phyloP scores from a whole-genome alignment of 2,329 filamentous ascomycete genomes.

The Coleophoma cylindrospora region DNA sequence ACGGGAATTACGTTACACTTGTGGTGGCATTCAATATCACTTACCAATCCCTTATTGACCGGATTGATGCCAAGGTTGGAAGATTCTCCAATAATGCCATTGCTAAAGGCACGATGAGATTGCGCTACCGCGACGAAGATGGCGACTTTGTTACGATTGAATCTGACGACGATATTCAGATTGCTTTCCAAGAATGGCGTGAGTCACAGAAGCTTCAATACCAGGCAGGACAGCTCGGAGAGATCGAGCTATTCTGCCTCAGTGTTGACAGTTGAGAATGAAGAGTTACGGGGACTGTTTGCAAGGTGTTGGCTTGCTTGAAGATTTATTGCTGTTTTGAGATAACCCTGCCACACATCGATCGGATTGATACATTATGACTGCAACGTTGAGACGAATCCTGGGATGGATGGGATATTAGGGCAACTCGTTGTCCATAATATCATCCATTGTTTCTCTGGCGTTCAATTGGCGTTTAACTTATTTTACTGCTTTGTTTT shows the following conservation, averaged over 20 bases:
- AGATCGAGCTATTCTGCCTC: slow-evolving; percentile 84
- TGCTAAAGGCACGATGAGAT: slow-evolving; percentile 72
- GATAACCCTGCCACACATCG: slow-evolving; percentile 10
- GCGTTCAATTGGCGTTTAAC: slow-evolving; percentile 14
- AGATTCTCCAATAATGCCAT: slow-evolving; percentile 83
- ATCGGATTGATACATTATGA: slow-evolving; percentile 19
- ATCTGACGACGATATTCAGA: slow-evolving; percentile 93
- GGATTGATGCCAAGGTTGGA: slow-evolving; percentile 91
- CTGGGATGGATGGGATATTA: slow-evolving; percentile 12
- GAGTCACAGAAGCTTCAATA: slow-evolving; percentile 63
- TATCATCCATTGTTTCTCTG: slow-evolving; percentile 7
- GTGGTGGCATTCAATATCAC: slow-evolving; percentile 94
- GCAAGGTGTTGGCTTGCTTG: not conserved
- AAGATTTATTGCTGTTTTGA: slow-evolving; percentile 8
- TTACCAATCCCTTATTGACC: slow-evolving; percentile 88
- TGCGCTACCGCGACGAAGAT: slow-evolving; percentile 89
- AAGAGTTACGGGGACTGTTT: not conserved
- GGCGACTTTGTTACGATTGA: slow-evolving; percentile 91
- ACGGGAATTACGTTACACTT: slow-evolving; percentile 88
- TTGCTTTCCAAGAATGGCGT: slow-evolving; percentile 91
- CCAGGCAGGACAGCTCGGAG: slow-evolving; percentile 68
- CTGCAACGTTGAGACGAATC: slow-evolving; percentile 22
- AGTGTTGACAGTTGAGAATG: slow-evolving; percentile 28
- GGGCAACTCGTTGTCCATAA: slow-evolving; percentile 9
- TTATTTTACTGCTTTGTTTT: slow-evolving; percentile 5